These are phyloP conservation scores for Lunularia cruciata DNA, from an alignment of 225 moss, liverwort and hornwort genomes.

Conservation along the genomic window DNA sequence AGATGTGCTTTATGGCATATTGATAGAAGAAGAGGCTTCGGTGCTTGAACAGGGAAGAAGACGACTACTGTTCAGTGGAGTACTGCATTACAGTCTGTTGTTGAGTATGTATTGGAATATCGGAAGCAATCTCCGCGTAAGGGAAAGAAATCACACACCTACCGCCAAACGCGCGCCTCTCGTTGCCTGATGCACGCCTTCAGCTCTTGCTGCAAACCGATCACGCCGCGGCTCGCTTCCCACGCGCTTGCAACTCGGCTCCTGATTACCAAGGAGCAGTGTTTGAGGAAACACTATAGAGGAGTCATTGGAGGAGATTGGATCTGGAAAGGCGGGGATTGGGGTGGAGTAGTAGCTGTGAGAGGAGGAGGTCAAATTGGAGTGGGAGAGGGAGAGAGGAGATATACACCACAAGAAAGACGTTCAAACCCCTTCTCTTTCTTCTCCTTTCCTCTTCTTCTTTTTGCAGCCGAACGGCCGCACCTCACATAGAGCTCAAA, in stretches of 20 bases:
- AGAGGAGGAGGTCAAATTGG: constrained; percentile 4
- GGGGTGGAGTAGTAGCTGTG: constrained; percentile 8
- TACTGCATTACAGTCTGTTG: no score
- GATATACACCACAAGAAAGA: background rate
- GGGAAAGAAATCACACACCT: background rate
- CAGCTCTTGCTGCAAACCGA: background rate
- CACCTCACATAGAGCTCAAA: constrained; percentile 16
- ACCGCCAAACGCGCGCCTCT: no score
- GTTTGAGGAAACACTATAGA: background rate
- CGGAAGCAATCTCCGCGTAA: background rate
- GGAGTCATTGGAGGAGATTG: background rate
- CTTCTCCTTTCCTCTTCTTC: background rate
- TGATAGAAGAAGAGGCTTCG: background rate
- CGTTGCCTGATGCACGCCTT: background rate
- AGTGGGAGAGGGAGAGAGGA: background rate
- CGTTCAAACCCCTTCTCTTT: constrained; percentile 6
- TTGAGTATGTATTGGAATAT: background rate
- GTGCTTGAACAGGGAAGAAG: background rate
- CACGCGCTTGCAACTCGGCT: constrained; percentile 7
- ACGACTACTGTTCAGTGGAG: background rate
- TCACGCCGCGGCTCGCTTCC: constrained; percentile 9
- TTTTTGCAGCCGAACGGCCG: background rate
- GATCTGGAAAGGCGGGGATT: no score
- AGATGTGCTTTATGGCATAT: background rate
- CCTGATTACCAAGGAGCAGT: background rate